These are phyloP conservation scores for Colletotrichum paranaense DNA, from an alignment of 2,329 filamentous ascomycete genomes.

Conservation along the genomic window DNA sequence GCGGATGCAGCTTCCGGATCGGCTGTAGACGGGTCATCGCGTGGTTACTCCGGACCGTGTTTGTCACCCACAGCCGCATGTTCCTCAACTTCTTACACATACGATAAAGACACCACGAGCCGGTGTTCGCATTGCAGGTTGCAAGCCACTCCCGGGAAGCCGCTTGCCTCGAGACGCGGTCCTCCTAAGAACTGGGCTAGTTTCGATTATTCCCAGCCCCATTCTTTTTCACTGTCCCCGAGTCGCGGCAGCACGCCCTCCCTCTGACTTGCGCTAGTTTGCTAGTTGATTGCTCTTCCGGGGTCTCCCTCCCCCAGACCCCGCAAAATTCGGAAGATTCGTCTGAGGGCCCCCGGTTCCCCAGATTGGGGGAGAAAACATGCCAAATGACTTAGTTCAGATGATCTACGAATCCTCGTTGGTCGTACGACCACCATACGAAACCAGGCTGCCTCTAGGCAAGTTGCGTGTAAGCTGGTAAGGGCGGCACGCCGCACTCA, in stretches of 20 bases:
- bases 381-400: constrained; percentile 8
- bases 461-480: no score
- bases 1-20: not conserved
- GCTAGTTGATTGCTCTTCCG: not conserved
- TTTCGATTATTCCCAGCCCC: not conserved
- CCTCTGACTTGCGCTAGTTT: not conserved
- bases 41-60: not conserved
- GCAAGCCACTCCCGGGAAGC: no score
- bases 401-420: not conserved
- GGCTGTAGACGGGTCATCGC: not conserved
- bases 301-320: constrained; percentile 20
- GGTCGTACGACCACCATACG: constrained; percentile 16
- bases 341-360: constrained; percentile 22
- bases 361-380: constrained; percentile 25
- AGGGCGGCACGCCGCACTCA: no score
- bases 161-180: constrained; percentile 13
- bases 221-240: not conserved
- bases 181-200: not conserved
- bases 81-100: not conserved
- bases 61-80: not conserved
- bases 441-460: not conserved
- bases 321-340: constrained; percentile 19
- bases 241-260: not conserved
- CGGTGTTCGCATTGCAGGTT: no score
- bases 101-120: not conserved